These are phyloP conservation scores for Blastomyces silverae DNA, from an alignment of 2,329 filamentous ascomycete genomes.

Conservation along the genomic window DNA sequence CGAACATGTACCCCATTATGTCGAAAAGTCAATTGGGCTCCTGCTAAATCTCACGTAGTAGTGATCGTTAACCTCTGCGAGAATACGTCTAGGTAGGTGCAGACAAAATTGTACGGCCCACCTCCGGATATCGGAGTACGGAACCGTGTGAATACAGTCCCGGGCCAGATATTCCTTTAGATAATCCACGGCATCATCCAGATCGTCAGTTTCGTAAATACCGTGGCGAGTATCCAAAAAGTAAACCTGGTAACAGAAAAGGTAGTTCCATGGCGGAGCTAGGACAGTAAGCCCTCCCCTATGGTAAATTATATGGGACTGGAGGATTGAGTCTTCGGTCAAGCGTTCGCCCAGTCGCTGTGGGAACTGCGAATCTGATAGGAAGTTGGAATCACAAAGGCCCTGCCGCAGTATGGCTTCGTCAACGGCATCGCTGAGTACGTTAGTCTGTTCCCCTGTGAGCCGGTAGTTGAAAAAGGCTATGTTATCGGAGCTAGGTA, in stretches of 20 bases:
- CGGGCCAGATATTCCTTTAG: not conserved
- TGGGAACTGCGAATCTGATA: not conserved
- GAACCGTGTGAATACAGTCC: not conserved
- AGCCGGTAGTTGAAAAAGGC: slow-evolving; percentile 2
- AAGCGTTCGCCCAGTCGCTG: not conserved
- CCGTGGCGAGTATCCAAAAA: too few species aligned
- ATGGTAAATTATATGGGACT: not conserved
- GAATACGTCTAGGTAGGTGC: not conserved
- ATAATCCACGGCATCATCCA: not conserved
- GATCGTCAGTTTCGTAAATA: not conserved
- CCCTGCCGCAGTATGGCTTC: not conserved
- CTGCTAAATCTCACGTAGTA: not conserved
- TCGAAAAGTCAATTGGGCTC: not conserved
- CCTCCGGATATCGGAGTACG: not conserved
- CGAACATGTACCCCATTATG: not conserved
- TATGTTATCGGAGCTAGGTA: not conserved
- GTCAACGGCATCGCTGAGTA: not conserved
- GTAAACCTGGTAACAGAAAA: not conserved
- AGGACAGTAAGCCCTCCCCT: not conserved
- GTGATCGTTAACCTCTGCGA: not conserved
- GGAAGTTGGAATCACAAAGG: not conserved
- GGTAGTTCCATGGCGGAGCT: not conserved
- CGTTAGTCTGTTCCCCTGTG: not conserved
- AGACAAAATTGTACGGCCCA: not conserved
- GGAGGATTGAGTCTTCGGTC: not conserved